A percentile compares a stretch with the other conserved stretches of the same genome.
Evolutionary conservation across 192 early-diverging fungal genomes (phyloP).

Genomic region (Jimgerdemannia flammicorona): DNA sequence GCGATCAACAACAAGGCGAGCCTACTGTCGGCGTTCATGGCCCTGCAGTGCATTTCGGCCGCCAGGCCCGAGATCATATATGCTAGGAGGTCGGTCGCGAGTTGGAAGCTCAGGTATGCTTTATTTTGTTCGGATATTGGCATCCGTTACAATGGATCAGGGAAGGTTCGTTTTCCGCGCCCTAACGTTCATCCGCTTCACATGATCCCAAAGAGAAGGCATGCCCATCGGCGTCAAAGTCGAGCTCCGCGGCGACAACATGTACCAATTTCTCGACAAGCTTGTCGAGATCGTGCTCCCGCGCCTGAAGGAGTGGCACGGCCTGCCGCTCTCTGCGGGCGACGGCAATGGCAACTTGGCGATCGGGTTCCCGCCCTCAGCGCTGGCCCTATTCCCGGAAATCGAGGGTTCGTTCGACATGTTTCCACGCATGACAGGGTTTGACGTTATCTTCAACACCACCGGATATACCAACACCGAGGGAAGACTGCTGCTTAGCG

Average conservation of each 20-base stretch:
- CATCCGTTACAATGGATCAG: not conserved
- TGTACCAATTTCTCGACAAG: conserved; percentile 96
- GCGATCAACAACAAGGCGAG: conserved; percentile 86
- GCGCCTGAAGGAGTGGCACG: conserved; percentile 87
- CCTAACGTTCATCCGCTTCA: not conserved
- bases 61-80: conserved; percentile 74
- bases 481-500: conserved; percentile 79
- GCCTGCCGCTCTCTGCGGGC: conserved; percentile 67
- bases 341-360: conserved; percentile 82
- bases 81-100: conserved; percentile 73
- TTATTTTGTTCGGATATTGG: not conserved
- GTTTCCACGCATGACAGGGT: conserved; percentile 87
- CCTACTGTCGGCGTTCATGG: conserved; percentile 87
- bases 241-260: conserved; percentile 72
- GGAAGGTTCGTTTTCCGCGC: not conserved
- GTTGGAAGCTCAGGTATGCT: conserved; percentile 84
- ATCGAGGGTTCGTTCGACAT: conserved; percentile 95
- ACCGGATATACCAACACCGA: conserved; percentile 74
- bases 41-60: conserved; percentile 85
- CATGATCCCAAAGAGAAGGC: conserved; percentile 27
- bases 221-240: conserved; percentile 91
- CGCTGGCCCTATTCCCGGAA: conserved; percentile 92
- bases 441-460: conserved; percentile 82
- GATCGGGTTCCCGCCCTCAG: conserved; percentile 78
- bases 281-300: conserved; percentile 92